Conservation (phyloP, 2,329 filamentous ascomycete genomes). For the Penicillium oxalicum region DNA sequence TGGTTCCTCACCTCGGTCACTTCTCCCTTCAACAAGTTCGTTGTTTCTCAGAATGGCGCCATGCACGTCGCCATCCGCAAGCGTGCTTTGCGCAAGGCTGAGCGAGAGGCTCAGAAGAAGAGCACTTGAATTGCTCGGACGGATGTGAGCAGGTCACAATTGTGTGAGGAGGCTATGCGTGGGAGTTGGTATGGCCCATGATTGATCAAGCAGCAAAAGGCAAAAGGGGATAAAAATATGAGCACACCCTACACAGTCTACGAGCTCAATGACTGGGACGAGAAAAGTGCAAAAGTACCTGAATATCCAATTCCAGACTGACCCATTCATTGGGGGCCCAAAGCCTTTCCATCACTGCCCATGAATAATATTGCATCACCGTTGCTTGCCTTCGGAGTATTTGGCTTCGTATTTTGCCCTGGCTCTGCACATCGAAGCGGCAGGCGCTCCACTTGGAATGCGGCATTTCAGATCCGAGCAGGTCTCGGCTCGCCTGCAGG, state of each 20-base stretch:
- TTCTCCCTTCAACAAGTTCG: constrained; percentile 52
- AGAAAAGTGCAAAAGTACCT: constrained; percentile 1
- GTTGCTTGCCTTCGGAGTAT: no score
- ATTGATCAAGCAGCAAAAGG: no score
- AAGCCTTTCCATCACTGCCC: no score
- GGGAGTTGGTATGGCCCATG: no score
- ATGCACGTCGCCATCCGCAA: constrained; percentile 82
- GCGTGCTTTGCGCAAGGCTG: constrained; percentile 75
- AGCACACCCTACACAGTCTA: constrained; percentile 1
- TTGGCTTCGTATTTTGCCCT: no score
- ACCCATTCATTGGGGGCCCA: not conserved
- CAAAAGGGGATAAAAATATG: not conserved
- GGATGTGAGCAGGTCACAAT: not conserved
- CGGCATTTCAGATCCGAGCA: no score
- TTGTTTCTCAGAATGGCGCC: constrained; percentile 56
- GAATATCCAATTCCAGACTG: not conserved
- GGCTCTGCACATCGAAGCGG: no score
- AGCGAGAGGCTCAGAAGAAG: constrained; percentile 63
- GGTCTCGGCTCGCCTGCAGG: no score
- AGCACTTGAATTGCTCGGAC: constrained; percentile 22
- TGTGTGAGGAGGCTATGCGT: not conserved
- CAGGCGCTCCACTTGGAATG: no score
- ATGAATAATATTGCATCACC: no score
- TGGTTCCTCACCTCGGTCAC: constrained; percentile 64
- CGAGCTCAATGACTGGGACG: constrained; percentile 1